These are phyloP conservation scores for Arabis alpina DNA, from an alignment of 345 rosid species.

Conservation along the genomic window DNA sequence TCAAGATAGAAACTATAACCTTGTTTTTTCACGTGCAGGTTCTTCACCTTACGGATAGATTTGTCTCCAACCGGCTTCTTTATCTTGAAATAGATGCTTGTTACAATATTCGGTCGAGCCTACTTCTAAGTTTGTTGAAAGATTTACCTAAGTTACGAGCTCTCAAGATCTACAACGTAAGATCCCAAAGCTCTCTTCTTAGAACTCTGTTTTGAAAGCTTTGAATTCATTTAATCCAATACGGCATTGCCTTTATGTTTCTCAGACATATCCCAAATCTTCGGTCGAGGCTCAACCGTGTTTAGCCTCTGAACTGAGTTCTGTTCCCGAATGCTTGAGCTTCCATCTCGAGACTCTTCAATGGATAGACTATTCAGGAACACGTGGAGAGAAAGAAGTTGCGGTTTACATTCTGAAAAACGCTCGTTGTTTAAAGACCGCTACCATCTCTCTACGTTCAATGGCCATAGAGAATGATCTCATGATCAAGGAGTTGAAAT, in stretches of 20 bases:
- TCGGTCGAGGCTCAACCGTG: background rate
- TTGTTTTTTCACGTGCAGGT: background rate
- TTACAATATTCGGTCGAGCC: background rate
- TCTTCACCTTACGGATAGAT: background rate
- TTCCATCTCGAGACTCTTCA: slow-evolving; percentile 13
- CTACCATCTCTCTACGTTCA: slow-evolving; percentile 11
- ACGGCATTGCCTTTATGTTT: background rate
- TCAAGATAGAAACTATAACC: background rate
- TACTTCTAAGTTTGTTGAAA: slow-evolving; percentile 8
- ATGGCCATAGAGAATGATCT: background rate
- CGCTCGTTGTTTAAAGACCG: slow-evolving; percentile 24
- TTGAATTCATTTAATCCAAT: background rate
- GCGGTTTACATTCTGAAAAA: slow-evolving; percentile 6
- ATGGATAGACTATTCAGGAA: slow-evolving; percentile 29
- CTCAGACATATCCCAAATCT: background rate
- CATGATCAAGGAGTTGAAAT: slow-evolving; percentile 12
- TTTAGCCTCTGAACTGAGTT: background rate
- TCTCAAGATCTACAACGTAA: slow-evolving; percentile 34
- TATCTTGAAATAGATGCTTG: slow-evolving; percentile 12
- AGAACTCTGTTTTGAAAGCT: background rate
- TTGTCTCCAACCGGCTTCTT: slow-evolving; percentile 2
- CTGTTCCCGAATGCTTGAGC: slow-evolving; percentile 31
- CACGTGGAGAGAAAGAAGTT: slow-evolving; percentile 3
- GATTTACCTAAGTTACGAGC: slow-evolving; percentile 10
- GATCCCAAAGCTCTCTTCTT: background rate